Evolutionary conservation across 169 alveolate genomes (phyloP).

Genomic region (Ichthyophthirius multifiliis): DNA sequence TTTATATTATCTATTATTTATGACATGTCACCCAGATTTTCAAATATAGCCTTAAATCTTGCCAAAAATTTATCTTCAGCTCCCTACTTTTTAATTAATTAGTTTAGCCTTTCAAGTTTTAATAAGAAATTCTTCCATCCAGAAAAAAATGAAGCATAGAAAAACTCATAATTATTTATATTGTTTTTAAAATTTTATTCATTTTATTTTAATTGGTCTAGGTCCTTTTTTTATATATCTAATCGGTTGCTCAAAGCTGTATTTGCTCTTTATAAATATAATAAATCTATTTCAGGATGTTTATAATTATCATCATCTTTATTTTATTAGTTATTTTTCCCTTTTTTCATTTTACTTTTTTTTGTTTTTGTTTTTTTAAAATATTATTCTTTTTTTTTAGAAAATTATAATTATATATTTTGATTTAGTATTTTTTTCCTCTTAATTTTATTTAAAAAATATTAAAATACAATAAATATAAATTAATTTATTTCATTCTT

Average conservation of each 20-base stretch:
- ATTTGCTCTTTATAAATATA: not conserved
- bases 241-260: slow-evolving; percentile 1
- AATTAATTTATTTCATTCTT: too few species aligned
- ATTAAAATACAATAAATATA: too few species aligned
- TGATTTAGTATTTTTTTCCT: too few species aligned
- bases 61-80: not conserved
- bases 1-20: not conserved
- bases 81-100: not conserved
- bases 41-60: not conserved
- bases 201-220: not conserved
- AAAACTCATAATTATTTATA: not conserved
- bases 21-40: not conserved
- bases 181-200: not conserved
- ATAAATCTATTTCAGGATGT: not conserved
- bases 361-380: too few species aligned
- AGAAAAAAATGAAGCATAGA: not conserved
- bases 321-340: too few species aligned
- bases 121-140: slow-evolving; percentile 2
- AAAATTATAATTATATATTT: too few species aligned
- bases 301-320: slow-evolving; percentile 1
- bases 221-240: not conserved
- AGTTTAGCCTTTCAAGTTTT: not conserved
- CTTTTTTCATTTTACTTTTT: too few species aligned
- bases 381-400: too few species aligned
- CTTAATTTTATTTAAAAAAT: too few species aligned